Evolutionary conservation across 2,329 filamentous ascomycete species (phyloP).

Genomic region (Stemphylium beticola): DNA sequence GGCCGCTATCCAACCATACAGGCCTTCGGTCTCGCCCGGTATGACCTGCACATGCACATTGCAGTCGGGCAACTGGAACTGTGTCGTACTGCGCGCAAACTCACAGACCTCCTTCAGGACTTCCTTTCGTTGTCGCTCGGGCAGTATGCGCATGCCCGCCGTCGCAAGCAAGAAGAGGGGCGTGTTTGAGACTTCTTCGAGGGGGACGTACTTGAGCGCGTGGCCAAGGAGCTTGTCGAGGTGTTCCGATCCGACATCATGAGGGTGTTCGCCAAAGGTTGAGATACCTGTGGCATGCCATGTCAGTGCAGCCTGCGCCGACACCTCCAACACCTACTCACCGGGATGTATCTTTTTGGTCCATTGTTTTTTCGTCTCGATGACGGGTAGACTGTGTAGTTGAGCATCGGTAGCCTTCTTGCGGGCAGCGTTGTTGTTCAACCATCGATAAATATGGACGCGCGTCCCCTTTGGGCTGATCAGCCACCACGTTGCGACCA

Average conservation of each 20-base stretch:
- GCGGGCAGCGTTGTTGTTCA: constrained; percentile 73
- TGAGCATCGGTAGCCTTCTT: constrained; percentile 65
- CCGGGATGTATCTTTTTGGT: constrained; percentile 94
- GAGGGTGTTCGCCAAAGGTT: constrained; percentile 79
- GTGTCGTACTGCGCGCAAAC: constrained; percentile 77
- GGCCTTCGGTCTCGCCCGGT: constrained; percentile 88
- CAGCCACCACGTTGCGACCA: constrained; percentile 16
- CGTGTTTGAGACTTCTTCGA: constrained; percentile 77
- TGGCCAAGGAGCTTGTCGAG: constrained; percentile 80
- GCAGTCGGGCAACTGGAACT: constrained; percentile 90
- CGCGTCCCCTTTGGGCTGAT: constrained; percentile 71
- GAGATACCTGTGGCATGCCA: constrained; percentile 67
- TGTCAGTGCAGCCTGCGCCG: constrained; percentile 16
- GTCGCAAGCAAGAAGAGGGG: constrained; percentile 96
- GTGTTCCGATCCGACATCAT: constrained; percentile 80
- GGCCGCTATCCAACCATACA: constrained; percentile 97
- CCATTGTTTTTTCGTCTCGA: constrained; percentile 85
- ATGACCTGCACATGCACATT: constrained; percentile 90
- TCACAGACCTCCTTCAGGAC: constrained; percentile 81
- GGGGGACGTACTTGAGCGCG: constrained; percentile 78
- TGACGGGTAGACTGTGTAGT: constrained; percentile 73
- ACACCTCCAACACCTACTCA: constrained; percentile 32
- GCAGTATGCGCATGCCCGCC: constrained; percentile 89
- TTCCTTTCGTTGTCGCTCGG: constrained; percentile 71
- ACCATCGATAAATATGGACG: constrained; percentile 93